Percentiles rank a stretch among this genome's conserved stretches.
Evolutionary conservation across 1,284 basidiomycete species (phyloP).

Genomic region (Marasmius fiardii): DNA sequence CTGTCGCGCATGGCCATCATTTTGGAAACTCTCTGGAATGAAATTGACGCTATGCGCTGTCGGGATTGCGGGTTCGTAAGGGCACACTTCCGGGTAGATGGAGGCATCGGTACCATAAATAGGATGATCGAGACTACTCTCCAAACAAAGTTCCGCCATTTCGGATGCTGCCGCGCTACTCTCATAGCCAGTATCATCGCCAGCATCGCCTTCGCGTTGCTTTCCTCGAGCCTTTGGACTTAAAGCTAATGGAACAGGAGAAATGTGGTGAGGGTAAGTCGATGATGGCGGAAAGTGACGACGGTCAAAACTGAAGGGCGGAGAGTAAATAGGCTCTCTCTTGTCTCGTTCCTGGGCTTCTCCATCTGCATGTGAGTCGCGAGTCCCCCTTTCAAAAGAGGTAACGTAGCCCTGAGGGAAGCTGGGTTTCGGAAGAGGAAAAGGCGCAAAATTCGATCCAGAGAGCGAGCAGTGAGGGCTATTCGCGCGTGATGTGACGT

Average conservation of each 20-base stretch:
- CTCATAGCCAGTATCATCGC: background rate
- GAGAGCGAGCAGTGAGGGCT: background rate
- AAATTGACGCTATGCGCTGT: background rate
- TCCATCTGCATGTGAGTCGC: background rate
- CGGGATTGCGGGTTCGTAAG: too few species aligned
- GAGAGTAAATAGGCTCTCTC: background rate
- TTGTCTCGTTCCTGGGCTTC: background rate
- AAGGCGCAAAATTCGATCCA: background rate
- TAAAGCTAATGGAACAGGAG: background rate
- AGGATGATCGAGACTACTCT: background rate
- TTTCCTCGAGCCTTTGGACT: conserved; percentile 14
- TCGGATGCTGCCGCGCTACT: conserved; percentile 2
- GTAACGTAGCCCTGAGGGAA: background rate
- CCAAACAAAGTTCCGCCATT: conserved; percentile 10
- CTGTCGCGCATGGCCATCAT: background rate
- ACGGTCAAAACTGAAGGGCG: background rate
- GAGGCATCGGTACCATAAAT: background rate
- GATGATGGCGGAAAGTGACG: background rate
- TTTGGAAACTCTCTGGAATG: background rate
- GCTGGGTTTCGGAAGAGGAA: background rate
- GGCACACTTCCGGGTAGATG: background rate
- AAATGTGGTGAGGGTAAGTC: background rate
- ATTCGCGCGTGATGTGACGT: background rate
- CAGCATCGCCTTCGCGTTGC: conserved; percentile 5
- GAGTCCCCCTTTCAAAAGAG: background rate